Conservation (phyloP, 2,329 filamentous ascomycete genomes). For the Monosporascus cannonballus region DNA sequence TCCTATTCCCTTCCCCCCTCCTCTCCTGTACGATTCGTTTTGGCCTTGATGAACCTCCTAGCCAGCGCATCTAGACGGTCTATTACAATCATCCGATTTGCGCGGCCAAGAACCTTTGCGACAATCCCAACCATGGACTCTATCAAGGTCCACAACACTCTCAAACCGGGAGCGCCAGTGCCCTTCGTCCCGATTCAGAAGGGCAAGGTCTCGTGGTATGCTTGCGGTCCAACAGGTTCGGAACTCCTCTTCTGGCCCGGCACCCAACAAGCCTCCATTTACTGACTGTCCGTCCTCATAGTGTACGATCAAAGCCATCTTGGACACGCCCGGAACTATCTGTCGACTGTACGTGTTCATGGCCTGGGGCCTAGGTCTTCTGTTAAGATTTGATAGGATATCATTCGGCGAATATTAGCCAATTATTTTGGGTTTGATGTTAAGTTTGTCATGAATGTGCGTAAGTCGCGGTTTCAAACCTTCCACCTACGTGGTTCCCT, state of each 20-base stretch:
- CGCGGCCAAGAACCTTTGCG: slow-evolving; percentile 25
- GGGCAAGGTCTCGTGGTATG: slow-evolving; percentile 76
- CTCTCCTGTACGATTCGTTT: slow-evolving; percentile 1
- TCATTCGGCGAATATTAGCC: slow-evolving; percentile 73
- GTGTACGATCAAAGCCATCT: slow-evolving; percentile 71
- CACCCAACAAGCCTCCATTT: neutral
- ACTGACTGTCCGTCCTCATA: neutral
- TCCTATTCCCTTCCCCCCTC: slow-evolving; percentile 9
- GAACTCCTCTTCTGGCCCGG: neutral
- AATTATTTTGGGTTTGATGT: slow-evolving; percentile 81
- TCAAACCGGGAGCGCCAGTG: slow-evolving; percentile 65
- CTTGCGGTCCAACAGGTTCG: slow-evolving; percentile 69
- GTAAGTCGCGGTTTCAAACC: neutral
- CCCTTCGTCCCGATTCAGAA: slow-evolving; percentile 68
- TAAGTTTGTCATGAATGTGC: slow-evolving; percentile 80
- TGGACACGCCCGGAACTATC: slow-evolving; percentile 84
- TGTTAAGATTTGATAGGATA: slow-evolving; percentile 42
- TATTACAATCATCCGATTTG: slow-evolving; percentile 22
- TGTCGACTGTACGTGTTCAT: slow-evolving; percentile 51
- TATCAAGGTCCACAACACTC: slow-evolving; percentile 73
- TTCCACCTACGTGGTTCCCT: neutral
- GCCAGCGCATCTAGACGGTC: slow-evolving; percentile 19
- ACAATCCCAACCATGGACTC: slow-evolving; percentile 41
- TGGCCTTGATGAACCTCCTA: slow-evolving; percentile 28
- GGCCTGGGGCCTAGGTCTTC: neutral